Base-by-base conservation (phyloP, 2,329 filamentous ascomycete species). In the Xylariaceae sp. region DNA sequence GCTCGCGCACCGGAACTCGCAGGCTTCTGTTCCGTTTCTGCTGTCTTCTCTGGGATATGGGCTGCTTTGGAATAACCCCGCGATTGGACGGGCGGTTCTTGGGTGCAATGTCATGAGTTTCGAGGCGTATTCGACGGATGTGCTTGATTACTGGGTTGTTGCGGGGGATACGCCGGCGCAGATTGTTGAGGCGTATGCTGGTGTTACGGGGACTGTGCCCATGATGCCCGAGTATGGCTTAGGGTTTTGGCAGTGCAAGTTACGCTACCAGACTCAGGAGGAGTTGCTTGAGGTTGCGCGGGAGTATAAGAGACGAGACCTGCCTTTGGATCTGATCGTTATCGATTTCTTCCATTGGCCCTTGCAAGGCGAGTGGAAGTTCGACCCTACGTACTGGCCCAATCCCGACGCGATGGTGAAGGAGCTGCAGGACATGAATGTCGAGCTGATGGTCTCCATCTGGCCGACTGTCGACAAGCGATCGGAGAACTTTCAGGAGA, bases 211-310 rank as follows among this genome's bases (percentile, higher is more conserved):
- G 0, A 77, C 73, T 33, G 81, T 80, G 0, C 84, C 84, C 0
- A 81, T 82, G 77, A 87, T 87, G 83, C 84, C 84, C 1, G 83
- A 86, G 58, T 86, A 85, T 59, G 83, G 83, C 0, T 72, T 87
- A 0, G 84, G 84, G 0, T 87, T 87, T 63, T 87, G 83, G 83
- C 84, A 87, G 63, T 86, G 82, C 66, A 87, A 87, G n/a, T 48
- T 55, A 19, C 66, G 87, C 85, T 87, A 87, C 58, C 80, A 82
- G 65, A 86, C 79, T 0, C 84, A 87, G 60, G 82, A 86, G 16
- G 82, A 88, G 62, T 63, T 86, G 0, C 71, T 87, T 0, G 66
- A 71, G 6, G 76, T 87, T 1, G 84, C 83, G 1, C 67, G 83
- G 5, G 82, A 86, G 60, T 82, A 87, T 56, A 76, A 75, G 47